phyloP scores from a whole-genome alignment of 768 basidiomycete species.

The Leccinum broughii region DNA sequence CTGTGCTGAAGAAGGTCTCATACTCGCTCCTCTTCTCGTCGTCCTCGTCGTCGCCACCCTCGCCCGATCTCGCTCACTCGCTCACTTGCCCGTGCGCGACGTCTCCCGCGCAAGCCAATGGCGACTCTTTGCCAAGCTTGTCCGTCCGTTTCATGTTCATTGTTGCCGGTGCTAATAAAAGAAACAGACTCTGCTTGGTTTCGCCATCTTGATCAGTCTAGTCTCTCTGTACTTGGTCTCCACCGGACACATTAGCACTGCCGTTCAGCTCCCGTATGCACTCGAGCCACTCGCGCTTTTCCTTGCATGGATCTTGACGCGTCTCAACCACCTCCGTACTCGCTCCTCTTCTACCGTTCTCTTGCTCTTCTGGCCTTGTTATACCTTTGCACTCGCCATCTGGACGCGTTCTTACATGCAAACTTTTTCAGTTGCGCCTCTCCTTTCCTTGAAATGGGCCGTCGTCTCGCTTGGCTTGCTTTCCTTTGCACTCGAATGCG shows the following conservation, averaged over 20 bases:
- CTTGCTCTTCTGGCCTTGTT: constrained; percentile 82
- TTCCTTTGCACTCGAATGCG: constrained; percentile 64
- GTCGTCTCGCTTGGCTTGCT: constrained; percentile 47
- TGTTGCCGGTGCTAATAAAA: neutral
- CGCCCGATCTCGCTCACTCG: constrained; percentile 37
- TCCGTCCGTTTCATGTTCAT: constrained; percentile 37
- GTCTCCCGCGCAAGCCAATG: constrained; percentile 50
- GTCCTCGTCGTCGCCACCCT: constrained; percentile 45
- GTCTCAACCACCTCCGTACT: constrained; percentile 68
- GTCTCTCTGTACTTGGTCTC: constrained; percentile 42
- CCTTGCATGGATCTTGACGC: constrained; percentile 51
- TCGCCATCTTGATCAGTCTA: constrained; percentile 50
- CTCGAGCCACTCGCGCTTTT: constrained; percentile 59
- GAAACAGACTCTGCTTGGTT: constrained; percentile 46
- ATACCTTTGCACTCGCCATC: constrained; percentile 47
- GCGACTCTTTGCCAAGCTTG: constrained; percentile 64
- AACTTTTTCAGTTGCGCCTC: constrained; percentile 32
- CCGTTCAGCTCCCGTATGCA: constrained; percentile 51
- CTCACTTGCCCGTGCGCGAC: constrained; percentile 25
- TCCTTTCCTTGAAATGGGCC: constrained; percentile 47
- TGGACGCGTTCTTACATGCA: constrained; percentile 61
- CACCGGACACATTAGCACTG: constrained; percentile 33
- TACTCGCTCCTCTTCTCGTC: constrained; percentile 56
- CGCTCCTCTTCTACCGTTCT: constrained; percentile 69
- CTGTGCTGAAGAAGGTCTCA: constrained; percentile 76